Evolutionary conservation across 192 early-diverging fungal species (phyloP).

Genomic region (Backusella macrospora): DNA sequence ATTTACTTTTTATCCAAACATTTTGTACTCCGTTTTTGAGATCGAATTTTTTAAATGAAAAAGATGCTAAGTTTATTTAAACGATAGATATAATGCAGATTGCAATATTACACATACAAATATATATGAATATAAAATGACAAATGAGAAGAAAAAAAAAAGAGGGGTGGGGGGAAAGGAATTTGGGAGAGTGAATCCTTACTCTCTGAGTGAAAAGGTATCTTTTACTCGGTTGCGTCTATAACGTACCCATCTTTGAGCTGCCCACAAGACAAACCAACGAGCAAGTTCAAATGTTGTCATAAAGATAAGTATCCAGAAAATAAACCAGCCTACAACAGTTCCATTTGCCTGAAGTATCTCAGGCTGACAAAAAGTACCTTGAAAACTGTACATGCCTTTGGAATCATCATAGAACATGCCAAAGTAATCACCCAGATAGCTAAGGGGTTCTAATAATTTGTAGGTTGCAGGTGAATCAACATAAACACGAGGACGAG

Average conservation of each 20-base stretch:
- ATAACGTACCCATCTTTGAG: not conserved
- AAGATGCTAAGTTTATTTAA: not conserved
- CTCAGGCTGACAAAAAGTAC: conserved; percentile 64
- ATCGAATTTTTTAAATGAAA: too few species aligned
- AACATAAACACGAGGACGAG: conserved; percentile 49
- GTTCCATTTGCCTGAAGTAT: conserved; percentile 44
- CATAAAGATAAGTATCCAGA: conserved; percentile 42
- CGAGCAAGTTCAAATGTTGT: conserved; percentile 29
- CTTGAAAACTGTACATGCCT: conserved; percentile 75
- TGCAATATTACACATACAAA: too few species aligned
- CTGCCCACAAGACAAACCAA: not conserved
- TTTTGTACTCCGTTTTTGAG: not conserved
- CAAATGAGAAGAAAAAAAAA: not conserved
- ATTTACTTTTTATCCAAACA: not conserved
- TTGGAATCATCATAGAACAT: conserved; percentile 60
- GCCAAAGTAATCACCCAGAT: conserved; percentile 58
- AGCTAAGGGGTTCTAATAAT: conserved; percentile 52
- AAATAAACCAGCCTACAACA: conserved; percentile 51
- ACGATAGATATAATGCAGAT: not conserved
- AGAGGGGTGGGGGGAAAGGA: too few species aligned
- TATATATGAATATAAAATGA: not conserved
- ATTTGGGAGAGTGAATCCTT: not conserved
- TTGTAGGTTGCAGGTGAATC: conserved; percentile 37
- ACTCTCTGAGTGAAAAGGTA: not conserved
- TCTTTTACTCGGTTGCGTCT: not conserved